These are phyloP conservation scores for Penicillium aurantiogriseum DNA, from an alignment of 2,329 filamentous ascomycete genomes.

Conservation along the genomic window DNA sequence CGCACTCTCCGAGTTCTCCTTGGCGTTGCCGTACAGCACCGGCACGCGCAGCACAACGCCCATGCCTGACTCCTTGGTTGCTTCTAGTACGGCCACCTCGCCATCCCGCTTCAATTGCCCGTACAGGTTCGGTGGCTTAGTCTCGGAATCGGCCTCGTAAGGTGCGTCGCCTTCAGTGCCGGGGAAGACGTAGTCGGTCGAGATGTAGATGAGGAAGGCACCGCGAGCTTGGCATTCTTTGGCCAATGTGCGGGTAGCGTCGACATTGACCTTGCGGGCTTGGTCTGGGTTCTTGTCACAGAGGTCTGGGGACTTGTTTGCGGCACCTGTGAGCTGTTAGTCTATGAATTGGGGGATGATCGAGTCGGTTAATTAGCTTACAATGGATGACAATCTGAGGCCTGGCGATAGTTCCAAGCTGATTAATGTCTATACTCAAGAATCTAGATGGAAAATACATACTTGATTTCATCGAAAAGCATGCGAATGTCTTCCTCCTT, in stretches of 20 bases:
- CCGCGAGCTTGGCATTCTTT: constrained; percentile 59
- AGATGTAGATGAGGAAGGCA: constrained; percentile 58
- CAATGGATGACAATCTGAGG: constrained; percentile 80
- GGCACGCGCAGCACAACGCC: constrained; percentile 76
- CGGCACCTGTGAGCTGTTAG: constrained; percentile 61
- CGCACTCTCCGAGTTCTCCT: constrained; percentile 71
- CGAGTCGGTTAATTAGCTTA: constrained; percentile 43
- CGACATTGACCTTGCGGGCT: constrained; percentile 71
- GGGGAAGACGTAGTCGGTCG: constrained; percentile 76
- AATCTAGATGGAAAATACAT: constrained; percentile 20
- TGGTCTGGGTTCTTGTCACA: constrained; percentile 76
- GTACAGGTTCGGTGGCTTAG: constrained; percentile 76
- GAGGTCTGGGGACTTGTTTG: constrained; percentile 83
- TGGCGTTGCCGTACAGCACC: constrained; percentile 76
- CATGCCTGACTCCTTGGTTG: constrained; percentile 53
- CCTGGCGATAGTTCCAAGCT: constrained; percentile 42
- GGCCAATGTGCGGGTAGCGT: constrained; percentile 67
- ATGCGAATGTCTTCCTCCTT: constrained; percentile 46
- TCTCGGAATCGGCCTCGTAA: constrained; percentile 64
- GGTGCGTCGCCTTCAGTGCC: constrained; percentile 80
- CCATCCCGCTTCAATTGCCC: constrained; percentile 72
- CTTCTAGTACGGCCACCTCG: constrained; percentile 66
- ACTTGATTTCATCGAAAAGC: constrained; percentile 55
- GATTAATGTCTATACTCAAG: neutral
- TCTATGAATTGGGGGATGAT: neutral